Evolutionary conservation across 139 green algal species (phyloP).

Genomic region (Coccomyxa sp.): DNA sequence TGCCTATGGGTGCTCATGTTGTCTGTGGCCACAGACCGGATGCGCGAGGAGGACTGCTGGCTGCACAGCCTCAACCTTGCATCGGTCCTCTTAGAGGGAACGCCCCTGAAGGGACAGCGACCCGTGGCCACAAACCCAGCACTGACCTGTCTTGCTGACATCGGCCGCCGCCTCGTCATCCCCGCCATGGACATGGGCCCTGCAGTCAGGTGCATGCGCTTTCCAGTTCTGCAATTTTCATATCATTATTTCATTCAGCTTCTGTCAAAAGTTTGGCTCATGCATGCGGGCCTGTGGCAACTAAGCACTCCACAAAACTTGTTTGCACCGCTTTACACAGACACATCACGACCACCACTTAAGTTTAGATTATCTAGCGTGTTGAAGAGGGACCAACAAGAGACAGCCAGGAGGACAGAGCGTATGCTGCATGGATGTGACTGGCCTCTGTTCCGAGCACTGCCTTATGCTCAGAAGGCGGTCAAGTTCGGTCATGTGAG

Average conservation of each 20-base stretch:
- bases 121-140: too few species aligned
- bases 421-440: not conserved
- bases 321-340: too few species aligned
- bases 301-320: too few species aligned
- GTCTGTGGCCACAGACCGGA: not conserved
- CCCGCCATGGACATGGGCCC: slow-evolving; percentile 23
- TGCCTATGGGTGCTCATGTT: not conserved
- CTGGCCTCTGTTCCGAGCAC: not conserved
- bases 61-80: slow-evolving; percentile 5
- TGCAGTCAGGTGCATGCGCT: slow-evolving; percentile 9
- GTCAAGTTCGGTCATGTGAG: not conserved
- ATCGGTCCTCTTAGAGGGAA: not conserved
- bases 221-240: not conserved
- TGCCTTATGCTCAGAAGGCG: not conserved
- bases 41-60: slow-evolving; percentile 1
- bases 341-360: too few species aligned
- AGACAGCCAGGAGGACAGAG: too few species aligned
- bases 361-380: too few species aligned
- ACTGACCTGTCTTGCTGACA: not conserved
- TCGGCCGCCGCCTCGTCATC: slow-evolving; percentile 8
- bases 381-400: too few species aligned
- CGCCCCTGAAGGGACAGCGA: not conserved
- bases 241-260: not conserved
- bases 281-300: not conserved
- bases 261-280: not conserved